Conservation (phyloP, 805 yeast species). For the Teunomyces lycoperdinae region DNA sequence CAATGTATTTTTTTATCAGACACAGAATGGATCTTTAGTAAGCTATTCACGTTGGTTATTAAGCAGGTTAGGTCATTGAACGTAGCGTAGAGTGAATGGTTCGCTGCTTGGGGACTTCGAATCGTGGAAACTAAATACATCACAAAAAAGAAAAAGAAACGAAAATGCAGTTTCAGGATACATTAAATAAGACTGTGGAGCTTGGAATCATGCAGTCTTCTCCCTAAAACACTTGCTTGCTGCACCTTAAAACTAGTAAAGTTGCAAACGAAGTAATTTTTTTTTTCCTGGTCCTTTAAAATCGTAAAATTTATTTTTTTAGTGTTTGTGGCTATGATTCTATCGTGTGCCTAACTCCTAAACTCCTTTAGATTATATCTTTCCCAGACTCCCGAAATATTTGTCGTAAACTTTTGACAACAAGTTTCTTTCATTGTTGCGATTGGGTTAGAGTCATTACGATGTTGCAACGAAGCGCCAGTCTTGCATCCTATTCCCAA, state of each 20-base stretch:
- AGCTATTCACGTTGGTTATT: neutral
- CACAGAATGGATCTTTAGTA: neutral
- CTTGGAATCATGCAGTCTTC: no score
- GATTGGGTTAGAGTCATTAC: neutral
- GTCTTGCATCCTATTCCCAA: neutral
- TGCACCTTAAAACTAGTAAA: neutral
- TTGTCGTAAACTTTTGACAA: neutral
- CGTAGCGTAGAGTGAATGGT: neutral
- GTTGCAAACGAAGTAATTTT: neutral
- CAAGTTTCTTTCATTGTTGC: neutral
- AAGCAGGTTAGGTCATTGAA: neutral
- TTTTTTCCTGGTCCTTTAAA: neutral
- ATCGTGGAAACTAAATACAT: neutral
- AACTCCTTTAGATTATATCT: neutral
- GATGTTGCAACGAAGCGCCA: neutral
- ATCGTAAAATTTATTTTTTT: neutral
- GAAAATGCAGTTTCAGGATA: no score
- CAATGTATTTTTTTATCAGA: neutral
- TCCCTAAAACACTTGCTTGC: neutral
- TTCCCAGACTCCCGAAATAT: neutral
- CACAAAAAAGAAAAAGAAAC: neutral
- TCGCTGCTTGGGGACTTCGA: neutral
- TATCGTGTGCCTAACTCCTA: neutral
- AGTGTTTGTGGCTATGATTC: slow-evolving; percentile 1
- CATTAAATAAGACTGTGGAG: no score